Conservation (phyloP, 169 alveolate genomes). For the Plasmodium cynomolgi region DNA sequence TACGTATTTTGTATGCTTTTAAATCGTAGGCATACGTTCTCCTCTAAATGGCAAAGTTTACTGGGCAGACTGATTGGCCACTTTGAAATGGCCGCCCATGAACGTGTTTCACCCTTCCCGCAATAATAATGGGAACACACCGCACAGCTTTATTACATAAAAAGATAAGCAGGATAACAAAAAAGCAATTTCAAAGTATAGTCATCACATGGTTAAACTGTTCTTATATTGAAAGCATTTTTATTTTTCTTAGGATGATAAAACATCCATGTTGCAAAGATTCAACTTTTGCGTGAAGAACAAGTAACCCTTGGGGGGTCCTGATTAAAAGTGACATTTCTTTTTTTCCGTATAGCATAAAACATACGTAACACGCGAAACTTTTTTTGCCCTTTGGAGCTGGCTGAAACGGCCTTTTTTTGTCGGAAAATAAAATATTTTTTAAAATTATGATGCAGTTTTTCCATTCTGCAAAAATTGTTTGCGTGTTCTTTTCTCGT, state of each 20-base stretch:
- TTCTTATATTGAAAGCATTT: not conserved
- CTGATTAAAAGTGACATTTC: not conserved
- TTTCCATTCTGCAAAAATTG: not conserved
- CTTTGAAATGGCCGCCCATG: not conserved
- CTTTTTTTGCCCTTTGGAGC: not conserved
- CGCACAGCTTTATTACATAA: not conserved
- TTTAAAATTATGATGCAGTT: not conserved
- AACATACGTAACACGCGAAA: not conserved
- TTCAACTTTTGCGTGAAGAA: not conserved
- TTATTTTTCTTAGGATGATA: not conserved
- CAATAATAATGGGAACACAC: not conserved
- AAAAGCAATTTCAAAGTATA: not conserved
- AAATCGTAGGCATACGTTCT: not conserved
- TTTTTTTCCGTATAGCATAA: not conserved
- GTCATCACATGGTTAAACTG: not conserved
- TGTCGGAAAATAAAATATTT: not conserved
- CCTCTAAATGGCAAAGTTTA: not conserved
- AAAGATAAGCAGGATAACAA: not conserved
- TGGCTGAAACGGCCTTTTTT: not conserved
- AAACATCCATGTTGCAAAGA: not conserved
- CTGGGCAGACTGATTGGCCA: not conserved
- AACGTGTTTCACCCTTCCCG: not conserved
- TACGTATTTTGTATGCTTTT: not conserved
- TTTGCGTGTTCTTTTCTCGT: not conserved
- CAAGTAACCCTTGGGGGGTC: not conserved